A percentile compares a stretch with the other conserved stretches of the same genome.
These are phyloP conservation scores for Eragrostis nindensis DNA, from an alignment of 176 grass and related monocot genomes.

Conservation along the genomic window DNA sequence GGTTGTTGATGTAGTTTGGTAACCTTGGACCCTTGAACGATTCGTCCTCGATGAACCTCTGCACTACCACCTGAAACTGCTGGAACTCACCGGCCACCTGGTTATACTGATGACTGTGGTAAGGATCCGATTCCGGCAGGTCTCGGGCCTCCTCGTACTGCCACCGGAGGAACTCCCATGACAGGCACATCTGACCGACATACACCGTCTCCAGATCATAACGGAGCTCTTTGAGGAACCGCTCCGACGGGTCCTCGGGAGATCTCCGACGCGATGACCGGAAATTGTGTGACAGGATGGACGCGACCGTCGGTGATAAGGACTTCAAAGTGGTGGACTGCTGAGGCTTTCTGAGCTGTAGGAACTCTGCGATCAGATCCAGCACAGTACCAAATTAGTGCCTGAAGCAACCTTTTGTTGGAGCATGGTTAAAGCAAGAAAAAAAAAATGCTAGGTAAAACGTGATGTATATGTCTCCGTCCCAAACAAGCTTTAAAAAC, in stretches of 20 bases:
- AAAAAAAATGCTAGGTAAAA: slow-evolving; percentile 22
- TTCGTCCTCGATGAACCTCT: slow-evolving; percentile 88
- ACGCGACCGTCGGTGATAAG: slow-evolving; percentile 61
- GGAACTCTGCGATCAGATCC: slow-evolving; percentile 64
- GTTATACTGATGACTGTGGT: slow-evolving; percentile 78
- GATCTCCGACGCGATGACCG: slow-evolving; percentile 50
- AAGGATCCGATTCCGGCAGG: slow-evolving; percentile 75
- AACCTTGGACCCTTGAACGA: slow-evolving; percentile 82
- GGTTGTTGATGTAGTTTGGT: slow-evolving; percentile 87
- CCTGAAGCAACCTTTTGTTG: neutral
- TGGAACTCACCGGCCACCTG: slow-evolving; percentile 92
- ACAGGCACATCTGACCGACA: slow-evolving; percentile 88
- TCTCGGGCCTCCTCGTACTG: slow-evolving; percentile 87
- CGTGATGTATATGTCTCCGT: too few species aligned
- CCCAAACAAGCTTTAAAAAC: neutral
- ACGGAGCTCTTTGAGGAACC: slow-evolving; percentile 77
- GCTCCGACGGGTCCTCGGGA: slow-evolving; percentile 59
- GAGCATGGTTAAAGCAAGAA: slow-evolving; percentile 18
- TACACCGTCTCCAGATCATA: slow-evolving; percentile 91
- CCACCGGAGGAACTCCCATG: slow-evolving; percentile 98
- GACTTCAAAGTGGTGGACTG: slow-evolving; percentile 64
- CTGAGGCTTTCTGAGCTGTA: slow-evolving; percentile 74
- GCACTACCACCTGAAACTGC: slow-evolving; percentile 88
- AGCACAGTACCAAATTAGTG: neutral
- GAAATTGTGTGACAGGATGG: slow-evolving; percentile 80